Evolutionary conservation across 2,329 filamentous ascomycete species (phyloP), one percentile per base, ranked within the genome.

Genomic region (Annulohypoxylon truncatum): DNA sequence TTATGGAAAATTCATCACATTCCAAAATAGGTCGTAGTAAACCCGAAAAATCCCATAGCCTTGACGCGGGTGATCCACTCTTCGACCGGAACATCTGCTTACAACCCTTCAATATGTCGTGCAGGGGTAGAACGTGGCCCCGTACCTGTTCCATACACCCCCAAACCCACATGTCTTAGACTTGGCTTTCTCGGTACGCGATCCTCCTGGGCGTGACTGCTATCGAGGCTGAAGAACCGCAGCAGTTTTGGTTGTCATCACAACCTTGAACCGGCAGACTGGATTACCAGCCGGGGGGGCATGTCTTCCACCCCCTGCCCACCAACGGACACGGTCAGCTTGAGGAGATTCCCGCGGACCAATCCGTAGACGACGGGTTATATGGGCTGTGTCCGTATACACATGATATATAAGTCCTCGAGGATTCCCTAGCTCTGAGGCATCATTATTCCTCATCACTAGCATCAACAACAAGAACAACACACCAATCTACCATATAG

Each of bases 401-500:
- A 15, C 24, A 9, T 22, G 20, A 50, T 73, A 74, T 75, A 75
- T 75, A 75, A 72, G 58, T 44, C 31, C 50, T 12, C 33, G 28
- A n/a, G 8, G n/a, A n/a, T 63, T 70, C 70, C 72, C 66, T 53
- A 52, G 26, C 40, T 61, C 66, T 69, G 51, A 69, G 67, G 67
- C 58, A 65, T 57, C 29, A 61, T 63, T 48, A 61, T 61, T 51
- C 20, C 46, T 66, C 48, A 46, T 50, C 56, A 59, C 9, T 35
- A 59, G n/a, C 56, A 59, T 20, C 47, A 59, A 18, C 50, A 70
- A 28, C 68, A 73, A 28, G 57, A 71, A 35, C 68, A 68, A 60
- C 58, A 71, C 18, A 66, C 48, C 52, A 58, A 54, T 57, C 59
- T 62, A 13, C 33, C 33, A n/a, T 6, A 35, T 35, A 13, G n/a